Evolutionary conservation across 1,139 yeast genomes (phyloP).

Genomic region (Magnusiomyces sp.): DNA sequence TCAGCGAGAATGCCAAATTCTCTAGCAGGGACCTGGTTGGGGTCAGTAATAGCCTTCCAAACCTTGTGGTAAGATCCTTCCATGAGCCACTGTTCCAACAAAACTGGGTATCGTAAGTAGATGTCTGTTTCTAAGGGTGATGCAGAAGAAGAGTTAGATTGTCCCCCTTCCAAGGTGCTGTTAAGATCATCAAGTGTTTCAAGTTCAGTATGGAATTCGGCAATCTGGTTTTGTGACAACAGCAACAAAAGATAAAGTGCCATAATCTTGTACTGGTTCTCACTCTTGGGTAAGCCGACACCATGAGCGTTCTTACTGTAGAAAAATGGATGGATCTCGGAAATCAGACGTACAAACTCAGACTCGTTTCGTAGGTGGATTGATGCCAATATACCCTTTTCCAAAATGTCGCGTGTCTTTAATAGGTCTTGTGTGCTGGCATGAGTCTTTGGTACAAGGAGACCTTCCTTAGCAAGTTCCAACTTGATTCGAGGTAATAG

Average conservation of each 20-base stretch:
- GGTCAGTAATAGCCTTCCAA: conserved; percentile 58
- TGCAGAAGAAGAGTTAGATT: background rate
- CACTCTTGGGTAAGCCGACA: conserved; percentile 44
- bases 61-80: conserved; percentile 95
- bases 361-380: conserved; percentile 56
- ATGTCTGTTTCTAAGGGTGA: conserved; percentile 48
- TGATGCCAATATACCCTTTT: conserved; percentile 75
- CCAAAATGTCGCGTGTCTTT: conserved; percentile 74
- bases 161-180: conserved; percentile 5
- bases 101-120: conserved; percentile 71
- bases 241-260: conserved; percentile 70
- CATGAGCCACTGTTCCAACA: conserved; percentile 87
- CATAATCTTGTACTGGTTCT: conserved; percentile 66
- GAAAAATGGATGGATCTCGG: conserved; percentile 75
- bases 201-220: conserved; percentile 82
- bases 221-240: conserved; percentile 74
- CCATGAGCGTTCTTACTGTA: conserved; percentile 21
- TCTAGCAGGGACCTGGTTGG: conserved; percentile 40
- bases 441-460: conserved; percentile 55
- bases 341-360: conserved; percentile 61
- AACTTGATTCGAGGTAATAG: conserved; percentile 66
- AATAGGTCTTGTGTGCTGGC: conserved; percentile 47
- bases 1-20: conserved; percentile 38
- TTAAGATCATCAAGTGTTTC: conserved; percentile 50
- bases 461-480: conserved; percentile 66